Evolutionary conservation across 805 yeast species (phyloP).

Genomic region (Starmerella sp.): DNA sequence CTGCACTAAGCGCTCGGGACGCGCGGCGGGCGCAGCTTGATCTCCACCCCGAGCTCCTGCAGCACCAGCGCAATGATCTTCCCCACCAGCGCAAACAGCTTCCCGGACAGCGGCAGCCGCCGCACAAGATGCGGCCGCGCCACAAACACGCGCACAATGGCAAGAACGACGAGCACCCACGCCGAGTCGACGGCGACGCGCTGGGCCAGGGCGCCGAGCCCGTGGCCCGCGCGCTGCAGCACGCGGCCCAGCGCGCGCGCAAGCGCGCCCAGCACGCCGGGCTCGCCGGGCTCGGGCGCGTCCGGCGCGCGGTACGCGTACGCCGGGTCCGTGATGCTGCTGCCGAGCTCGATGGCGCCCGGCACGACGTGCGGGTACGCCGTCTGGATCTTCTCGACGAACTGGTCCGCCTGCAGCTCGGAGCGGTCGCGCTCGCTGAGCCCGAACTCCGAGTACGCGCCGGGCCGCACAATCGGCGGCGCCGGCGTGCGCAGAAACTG

Average conservation of each 20-base stretch:
- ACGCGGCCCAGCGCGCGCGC: not conserved
- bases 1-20: not conserved
- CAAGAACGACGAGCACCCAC: constrained; percentile 12
- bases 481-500: constrained; percentile 22
- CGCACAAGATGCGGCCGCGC: constrained; percentile 14
- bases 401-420: constrained; percentile 17
- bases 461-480: constrained; percentile 3
- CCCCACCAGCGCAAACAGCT: constrained; percentile 14
- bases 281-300: not conserved
- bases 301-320: not conserved
- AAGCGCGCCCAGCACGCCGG: not conserved
- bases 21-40: constrained; percentile 2
- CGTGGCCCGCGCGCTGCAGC: not conserved
- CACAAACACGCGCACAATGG: constrained; percentile 16
- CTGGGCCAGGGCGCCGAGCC: constrained; percentile 6
- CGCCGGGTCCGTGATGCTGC: not conserved
- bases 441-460: constrained; percentile 23
- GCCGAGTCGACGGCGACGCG: constrained; percentile 16
- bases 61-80: constrained; percentile 19
- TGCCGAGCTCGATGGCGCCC: constrained; percentile 10
- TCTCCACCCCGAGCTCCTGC: constrained; percentile 23
- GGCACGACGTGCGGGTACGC: constrained; percentile 18
- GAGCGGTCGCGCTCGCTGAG: constrained; percentile 21
- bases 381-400: constrained; percentile 15
- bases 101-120: constrained; percentile 14